A percentile compares a stretch with the other conserved stretches of the same genome.
Evolutionary conservation across 768 basidiomycete species (phyloP).

Genomic region (Pleurotus pulmonarius): DNA sequence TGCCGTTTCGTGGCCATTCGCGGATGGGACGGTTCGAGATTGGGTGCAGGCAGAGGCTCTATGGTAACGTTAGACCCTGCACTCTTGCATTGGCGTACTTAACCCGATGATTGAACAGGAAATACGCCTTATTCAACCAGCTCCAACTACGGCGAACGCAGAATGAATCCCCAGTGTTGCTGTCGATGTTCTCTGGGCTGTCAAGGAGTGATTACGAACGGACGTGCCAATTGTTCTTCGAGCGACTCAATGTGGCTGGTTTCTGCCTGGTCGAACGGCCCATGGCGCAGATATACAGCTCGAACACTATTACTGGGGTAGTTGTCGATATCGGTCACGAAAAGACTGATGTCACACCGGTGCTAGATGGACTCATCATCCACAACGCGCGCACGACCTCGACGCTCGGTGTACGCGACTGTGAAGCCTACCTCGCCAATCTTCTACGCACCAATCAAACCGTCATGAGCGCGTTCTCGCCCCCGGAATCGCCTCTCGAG

Average conservation of each 20-base stretch:
- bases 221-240: slow-evolving; percentile 84
- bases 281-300: slow-evolving; percentile 79
- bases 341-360: slow-evolving; percentile 71
- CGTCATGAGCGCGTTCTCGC: slow-evolving; percentile 54
- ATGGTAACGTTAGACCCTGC: slow-evolving; percentile 46
- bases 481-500: slow-evolving; percentile 43
- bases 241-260: slow-evolving; percentile 86
- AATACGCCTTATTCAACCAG: slow-evolving; percentile 73
- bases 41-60: slow-evolving; percentile 87
- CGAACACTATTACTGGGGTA: slow-evolving; percentile 66
- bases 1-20: slow-evolving; percentile 78
- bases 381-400: slow-evolving; percentile 52
- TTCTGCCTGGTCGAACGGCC: slow-evolving; percentile 81
- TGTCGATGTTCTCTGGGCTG: slow-evolving; percentile 64
- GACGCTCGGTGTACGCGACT: slow-evolving; percentile 66
- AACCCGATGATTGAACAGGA: slow-evolving; percentile 46
- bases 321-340: slow-evolving; percentile 80
- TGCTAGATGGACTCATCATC: slow-evolving; percentile 69
- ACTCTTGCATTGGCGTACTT: background rate
- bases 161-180: slow-evolving; percentile 83
- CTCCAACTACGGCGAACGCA: slow-evolving; percentile 77
- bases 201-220: slow-evolving; percentile 67
- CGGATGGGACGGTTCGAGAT: slow-evolving; percentile 66
- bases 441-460: slow-evolving; percentile 67
- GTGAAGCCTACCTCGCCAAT: slow-evolving; percentile 72